These are phyloP conservation scores for Agrocybe pediades DNA, from an alignment of 768 basidiomycete genomes.

Conservation along the genomic window DNA sequence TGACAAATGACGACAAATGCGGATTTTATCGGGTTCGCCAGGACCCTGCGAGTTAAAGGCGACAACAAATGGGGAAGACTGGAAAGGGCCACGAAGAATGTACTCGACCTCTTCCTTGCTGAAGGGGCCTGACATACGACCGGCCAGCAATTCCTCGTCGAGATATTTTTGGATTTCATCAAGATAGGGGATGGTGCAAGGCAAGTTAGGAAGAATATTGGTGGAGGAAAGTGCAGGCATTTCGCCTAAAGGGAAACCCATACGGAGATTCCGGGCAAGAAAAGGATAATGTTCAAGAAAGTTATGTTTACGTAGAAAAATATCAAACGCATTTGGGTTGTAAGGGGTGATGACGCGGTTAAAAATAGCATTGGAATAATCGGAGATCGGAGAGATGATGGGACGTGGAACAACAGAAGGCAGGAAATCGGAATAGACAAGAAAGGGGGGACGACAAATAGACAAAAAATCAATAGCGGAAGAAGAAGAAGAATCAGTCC, in stretches of 20 bases:
- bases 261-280: conserved; percentile 26
- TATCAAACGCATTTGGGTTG: conserved; percentile 25
- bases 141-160: conserved; percentile 14
- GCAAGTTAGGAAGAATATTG: conserved; percentile 24
- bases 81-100: conserved; percentile 28
- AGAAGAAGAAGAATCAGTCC: too few relatives aligned
- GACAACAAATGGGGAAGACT: conserved; percentile 28
- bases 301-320: conserved; percentile 19
- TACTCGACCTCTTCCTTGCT: conserved; percentile 7
- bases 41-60: conserved; percentile 20
- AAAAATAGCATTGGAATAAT: conserved; percentile 20
- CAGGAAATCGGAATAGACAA: not conserved
- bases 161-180: conserved; percentile 21
- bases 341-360: conserved; percentile 31
- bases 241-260: conserved; percentile 34
- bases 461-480: not conserved
- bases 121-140: conserved; percentile 29
- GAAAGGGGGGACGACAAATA: not conserved
- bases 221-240: conserved; percentile 24
- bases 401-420: conserved; percentile 4
- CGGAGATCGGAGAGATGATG: conserved; percentile 2
- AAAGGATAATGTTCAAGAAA: conserved; percentile 27
- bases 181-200: conserved; percentile 6
- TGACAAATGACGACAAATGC: conserved; percentile 29
- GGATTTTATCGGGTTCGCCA: conserved; percentile 21